Evolutionary conservation across 1,284 basidiomycete genomes (phyloP).

Genomic region (Puccinia triticina): DNA sequence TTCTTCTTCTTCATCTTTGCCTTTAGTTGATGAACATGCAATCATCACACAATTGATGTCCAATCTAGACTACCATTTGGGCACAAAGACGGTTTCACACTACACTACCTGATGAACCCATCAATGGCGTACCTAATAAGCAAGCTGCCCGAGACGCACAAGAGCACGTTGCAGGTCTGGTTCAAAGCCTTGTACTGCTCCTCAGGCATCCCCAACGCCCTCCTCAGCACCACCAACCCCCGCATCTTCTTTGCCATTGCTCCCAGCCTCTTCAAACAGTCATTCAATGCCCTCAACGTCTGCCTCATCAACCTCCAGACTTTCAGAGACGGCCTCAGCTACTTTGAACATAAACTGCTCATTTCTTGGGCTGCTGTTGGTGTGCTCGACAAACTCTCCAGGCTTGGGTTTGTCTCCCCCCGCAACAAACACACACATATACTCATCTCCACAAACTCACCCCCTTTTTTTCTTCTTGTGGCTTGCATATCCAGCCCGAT

Average conservation of each 20-base stretch:
- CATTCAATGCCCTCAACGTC: slow-evolving; percentile 42
- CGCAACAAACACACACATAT: no score
- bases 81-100: slow-evolving; percentile 36
- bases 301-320: slow-evolving; percentile 43
- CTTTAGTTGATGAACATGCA: no score
- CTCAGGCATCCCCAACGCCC: slow-evolving; percentile 42
- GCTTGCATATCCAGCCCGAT: no score
- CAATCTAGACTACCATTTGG: slow-evolving; percentile 32
- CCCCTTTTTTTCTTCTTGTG: no score
- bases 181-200: slow-evolving; percentile 45
- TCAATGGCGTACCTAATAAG: slow-evolving; percentile 31
- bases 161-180: slow-evolving; percentile 34
- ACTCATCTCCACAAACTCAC: no score
- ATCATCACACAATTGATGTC: slow-evolving; percentile 44
- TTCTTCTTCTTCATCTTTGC: background rate
- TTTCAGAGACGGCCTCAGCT: slow-evolving; percentile 47
- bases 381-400: slow-evolving; percentile 36
- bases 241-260: slow-evolving; percentile 40
- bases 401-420: no score
- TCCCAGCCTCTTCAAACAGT: slow-evolving; percentile 48
- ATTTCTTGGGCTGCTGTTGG: slow-evolving; percentile 38
- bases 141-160: slow-evolving; percentile 29
- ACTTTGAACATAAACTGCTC: slow-evolving; percentile 49
- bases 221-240: slow-evolving; percentile 40
- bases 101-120: slow-evolving; percentile 43